phyloP scores from a whole-genome alignment of 2,329 filamentous ascomycete species.

The Cryphonectria naterciae region DNA sequence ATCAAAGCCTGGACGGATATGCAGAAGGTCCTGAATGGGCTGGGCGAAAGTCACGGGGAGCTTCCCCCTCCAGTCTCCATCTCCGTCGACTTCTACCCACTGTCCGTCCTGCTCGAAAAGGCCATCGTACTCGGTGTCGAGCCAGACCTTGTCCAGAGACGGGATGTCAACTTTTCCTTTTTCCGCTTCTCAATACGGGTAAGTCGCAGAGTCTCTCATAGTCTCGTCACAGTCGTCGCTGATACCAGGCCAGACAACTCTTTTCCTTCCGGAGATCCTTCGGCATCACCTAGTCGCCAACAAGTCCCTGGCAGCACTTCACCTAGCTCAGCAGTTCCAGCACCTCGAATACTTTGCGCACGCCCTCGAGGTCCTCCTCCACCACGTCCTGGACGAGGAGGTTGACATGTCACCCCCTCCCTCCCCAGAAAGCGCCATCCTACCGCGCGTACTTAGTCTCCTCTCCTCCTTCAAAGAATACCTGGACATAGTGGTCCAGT shows the following conservation, averaged over 20 bases:
- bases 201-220: constrained; percentile 43
- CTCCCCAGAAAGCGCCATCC: constrained; percentile 63
- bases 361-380: constrained; percentile 86
- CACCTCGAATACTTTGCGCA: constrained; percentile 90
- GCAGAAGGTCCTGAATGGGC: constrained; percentile 77
- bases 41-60: constrained; percentile 68
- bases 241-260: constrained; percentile 67
- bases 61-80: constrained; percentile 76
- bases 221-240: constrained; percentile 26
- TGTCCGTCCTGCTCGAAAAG: constrained; percentile 86
- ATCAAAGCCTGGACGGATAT: constrained; percentile 90
- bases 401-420: constrained; percentile 70
- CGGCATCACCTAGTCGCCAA: constrained; percentile 77
- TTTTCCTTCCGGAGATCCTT: constrained; percentile 88
- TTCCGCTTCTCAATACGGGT: constrained; percentile 87
- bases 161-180: constrained; percentile 88
- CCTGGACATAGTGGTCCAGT: constrained; percentile 93
- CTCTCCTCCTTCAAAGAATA: constrained; percentile 80
- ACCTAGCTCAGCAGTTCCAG: constrained; percentile 83
- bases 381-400: constrained; percentile 92
- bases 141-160: constrained; percentile 87
- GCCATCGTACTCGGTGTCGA: constrained; percentile 90
- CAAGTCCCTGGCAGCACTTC: constrained; percentile 78
- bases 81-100: constrained; percentile 90
- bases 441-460: constrained; percentile 66